Conservation (phyloP, 2,329 filamentous ascomycete species). For the Arthrobotrys conoides region DNA sequence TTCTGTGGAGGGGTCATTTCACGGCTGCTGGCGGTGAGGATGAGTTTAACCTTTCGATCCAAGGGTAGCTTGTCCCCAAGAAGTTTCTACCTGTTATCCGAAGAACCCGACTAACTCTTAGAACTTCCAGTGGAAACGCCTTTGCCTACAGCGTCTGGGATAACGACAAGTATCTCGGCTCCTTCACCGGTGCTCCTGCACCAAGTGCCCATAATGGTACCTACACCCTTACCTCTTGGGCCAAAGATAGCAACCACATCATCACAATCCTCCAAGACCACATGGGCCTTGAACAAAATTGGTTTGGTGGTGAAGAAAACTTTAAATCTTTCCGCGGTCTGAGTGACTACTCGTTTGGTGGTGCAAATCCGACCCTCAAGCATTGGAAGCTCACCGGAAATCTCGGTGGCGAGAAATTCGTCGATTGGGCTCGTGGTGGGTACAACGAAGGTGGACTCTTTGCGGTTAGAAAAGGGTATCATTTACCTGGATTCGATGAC, state of each 20-base stretch:
- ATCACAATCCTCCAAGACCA: constrained; percentile 81
- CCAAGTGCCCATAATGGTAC: constrained; percentile 72
- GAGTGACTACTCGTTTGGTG: constrained; percentile 73
- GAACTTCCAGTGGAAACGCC: constrained; percentile 71
- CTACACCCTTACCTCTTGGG: constrained; percentile 71
- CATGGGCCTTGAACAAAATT: constrained; percentile 79
- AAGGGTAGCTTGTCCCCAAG: constrained; percentile 68
- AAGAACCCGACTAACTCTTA: neutral
- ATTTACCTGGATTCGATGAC: constrained; percentile 72
- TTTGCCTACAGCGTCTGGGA: constrained; percentile 79
- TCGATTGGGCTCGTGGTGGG: constrained; percentile 74
- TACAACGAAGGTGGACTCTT: constrained; percentile 75
- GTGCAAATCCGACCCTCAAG: constrained; percentile 69
- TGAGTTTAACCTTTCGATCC: constrained; percentile 73
- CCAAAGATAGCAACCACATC: constrained; percentile 72
- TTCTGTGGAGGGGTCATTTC: constrained; percentile 80
- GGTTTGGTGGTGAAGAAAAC: constrained; percentile 72
- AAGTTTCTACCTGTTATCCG: neutral
- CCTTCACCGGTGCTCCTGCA: constrained; percentile 73
- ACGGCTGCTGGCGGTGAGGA: constrained; percentile 74
- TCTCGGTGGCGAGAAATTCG: constrained; percentile 76
- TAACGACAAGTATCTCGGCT: constrained; percentile 75
- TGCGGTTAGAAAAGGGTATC: constrained; percentile 76
- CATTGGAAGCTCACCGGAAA: constrained; percentile 79
- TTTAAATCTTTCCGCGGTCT: constrained; percentile 74